These are phyloP conservation scores for Myxozyma lipomycoides DNA, from an alignment of 805 yeast genomes.

Conservation along the genomic window DNA sequence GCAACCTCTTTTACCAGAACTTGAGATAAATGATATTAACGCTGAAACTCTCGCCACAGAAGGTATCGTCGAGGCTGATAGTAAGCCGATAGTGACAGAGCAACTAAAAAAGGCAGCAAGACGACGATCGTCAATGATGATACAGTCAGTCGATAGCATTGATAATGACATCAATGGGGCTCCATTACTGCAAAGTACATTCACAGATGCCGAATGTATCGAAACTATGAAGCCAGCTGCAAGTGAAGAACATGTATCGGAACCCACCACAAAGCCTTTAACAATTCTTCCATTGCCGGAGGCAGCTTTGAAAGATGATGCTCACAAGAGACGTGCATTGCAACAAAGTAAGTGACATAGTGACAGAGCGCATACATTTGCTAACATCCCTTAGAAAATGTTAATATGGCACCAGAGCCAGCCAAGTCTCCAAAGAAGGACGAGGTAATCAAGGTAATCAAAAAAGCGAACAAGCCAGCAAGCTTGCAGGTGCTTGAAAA, in stretches of 20 bases:
- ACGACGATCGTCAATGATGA: not conserved
- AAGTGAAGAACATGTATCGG: no score
- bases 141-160: not conserved
- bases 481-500: not conserved
- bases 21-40: not conserved
- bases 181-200: no score
- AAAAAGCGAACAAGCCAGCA: not conserved
- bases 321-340: slow-evolving; percentile 5
- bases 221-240: no score
- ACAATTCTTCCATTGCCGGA: not conserved
- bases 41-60: not conserved
- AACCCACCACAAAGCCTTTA: not conserved
- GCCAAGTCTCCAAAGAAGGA: not conserved
- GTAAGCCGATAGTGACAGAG: not conserved
- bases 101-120: not conserved
- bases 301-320: not conserved
- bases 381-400: slow-evolving; percentile 10
- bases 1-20: not conserved
- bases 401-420: not conserved
- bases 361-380: not conserved
- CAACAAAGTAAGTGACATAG: slow-evolving; percentile 10
- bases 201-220: no score
- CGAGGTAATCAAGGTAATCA: not conserved
- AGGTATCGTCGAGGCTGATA: not conserved
- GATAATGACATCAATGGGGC: not conserved